phyloP scores from a whole-genome alignment of 2,329 filamentous ascomycete species.

The Pyrenophora tritici-repentis region DNA sequence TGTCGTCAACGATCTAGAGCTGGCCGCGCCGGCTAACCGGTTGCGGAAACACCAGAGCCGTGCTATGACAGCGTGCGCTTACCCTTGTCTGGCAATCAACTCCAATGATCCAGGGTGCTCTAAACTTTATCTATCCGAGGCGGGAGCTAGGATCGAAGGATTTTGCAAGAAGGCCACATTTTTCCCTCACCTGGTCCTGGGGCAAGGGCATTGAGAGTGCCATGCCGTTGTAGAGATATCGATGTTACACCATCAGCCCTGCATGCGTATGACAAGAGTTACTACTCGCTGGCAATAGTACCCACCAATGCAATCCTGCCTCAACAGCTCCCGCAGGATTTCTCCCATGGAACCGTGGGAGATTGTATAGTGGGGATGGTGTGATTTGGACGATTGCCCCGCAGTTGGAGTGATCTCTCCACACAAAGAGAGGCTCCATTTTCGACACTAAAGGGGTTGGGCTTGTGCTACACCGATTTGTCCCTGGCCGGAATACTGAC shows the following conservation, averaged over 20 bases:
- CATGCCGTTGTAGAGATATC: constrained; percentile 4
- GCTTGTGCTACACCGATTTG: constrained; percentile 24
- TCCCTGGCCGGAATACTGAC: constrained; percentile 21
- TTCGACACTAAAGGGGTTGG: constrained; percentile 19
- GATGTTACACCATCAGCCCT: constrained; percentile 5
- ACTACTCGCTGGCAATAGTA: constrained; percentile 7
- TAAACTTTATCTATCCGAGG: constrained; percentile 41
- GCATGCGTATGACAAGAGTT: not conserved
- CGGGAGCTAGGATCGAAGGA: constrained; percentile 43
- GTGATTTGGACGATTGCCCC: constrained; percentile 25
- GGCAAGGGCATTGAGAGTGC: not conserved
- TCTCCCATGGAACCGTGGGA: constrained; percentile 8
- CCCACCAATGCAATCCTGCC: not conserved
- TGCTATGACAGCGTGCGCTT: constrained; percentile 19
- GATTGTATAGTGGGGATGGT: constrained; percentile 19
- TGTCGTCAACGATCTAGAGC: constrained; percentile 36
- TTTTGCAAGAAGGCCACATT: constrained; percentile 33
- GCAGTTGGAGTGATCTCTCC: constrained; percentile 16
- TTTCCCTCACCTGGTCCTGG: constrained; percentile 7
- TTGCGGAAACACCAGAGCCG: constrained; percentile 14
- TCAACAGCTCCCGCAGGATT: constrained; percentile 1
- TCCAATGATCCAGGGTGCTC: constrained; percentile 26
- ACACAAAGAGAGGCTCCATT: constrained; percentile 24
- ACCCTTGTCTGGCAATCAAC: constrained; percentile 18
- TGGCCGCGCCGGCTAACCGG: constrained; percentile 10